Base-by-base conservation (phyloP, 495 filamentous ascomycete genomes). In the Margaritispora aquatica region DNA sequence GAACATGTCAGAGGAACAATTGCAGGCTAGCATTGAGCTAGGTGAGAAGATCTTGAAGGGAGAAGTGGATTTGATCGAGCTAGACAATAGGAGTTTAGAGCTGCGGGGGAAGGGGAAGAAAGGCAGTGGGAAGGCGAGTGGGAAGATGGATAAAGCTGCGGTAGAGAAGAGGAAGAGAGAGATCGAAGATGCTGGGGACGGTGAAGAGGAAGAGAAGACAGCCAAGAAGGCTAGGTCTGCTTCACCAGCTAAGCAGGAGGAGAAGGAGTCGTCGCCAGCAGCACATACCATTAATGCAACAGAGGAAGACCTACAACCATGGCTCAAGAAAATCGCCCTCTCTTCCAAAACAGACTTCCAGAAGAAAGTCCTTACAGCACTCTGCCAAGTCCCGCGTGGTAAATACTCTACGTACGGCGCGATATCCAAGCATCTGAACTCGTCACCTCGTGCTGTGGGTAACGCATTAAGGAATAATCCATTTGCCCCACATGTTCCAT, bases 381-480 rank as follows among this genome's bases (percentile, higher is more conserved):
- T 93, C 4, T 81, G 82, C 62, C 83, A 88, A 63, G 84, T 94
- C 53, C 89, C 90, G 0, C 69, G 70, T 2, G 90, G 90, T 10
- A 73, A 74, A 49, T 84, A 89, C 70, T 86, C 84, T 10, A 89
- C 88, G 5, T 94, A 96, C 75, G 83, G 79, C 19, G 79, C 86
- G 0, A 72, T 96, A 26, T 79, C 89, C 1, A 75, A 78, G 23
- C 76, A 85, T 31, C 78, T 94, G 0, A 68, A 74, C 13, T 88
- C 86, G 1, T 89, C 87, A 4, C 85, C 90, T 21, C 78, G 90
- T 1, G 90, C 90, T 0, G 86, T 96, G 1, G 90, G 90, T 9
- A 88, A 86, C 59, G 89, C 89, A 0, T 78, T 90, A 67, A 78
- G 89, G 10, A 80, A 76, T n/a, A 90, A 89, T 61, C 87, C 85